These are phyloP conservation scores for Hyphodiscus sp. DNA, from an alignment of 2,329 filamentous ascomycete genomes.

Conservation along the genomic window DNA sequence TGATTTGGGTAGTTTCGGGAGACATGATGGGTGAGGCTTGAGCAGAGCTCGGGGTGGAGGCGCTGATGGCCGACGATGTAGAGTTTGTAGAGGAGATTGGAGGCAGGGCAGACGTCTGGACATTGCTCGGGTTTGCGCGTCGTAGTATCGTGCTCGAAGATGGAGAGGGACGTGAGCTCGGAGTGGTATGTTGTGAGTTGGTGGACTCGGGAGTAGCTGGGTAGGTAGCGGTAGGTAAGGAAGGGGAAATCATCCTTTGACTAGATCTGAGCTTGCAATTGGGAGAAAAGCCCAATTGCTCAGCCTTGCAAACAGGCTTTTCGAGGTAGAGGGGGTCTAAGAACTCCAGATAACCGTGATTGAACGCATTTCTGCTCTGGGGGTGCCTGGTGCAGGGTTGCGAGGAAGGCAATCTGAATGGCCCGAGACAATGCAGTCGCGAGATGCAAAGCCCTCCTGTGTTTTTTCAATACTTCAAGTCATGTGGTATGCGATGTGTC, in stretches of 20 bases:
- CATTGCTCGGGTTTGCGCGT: slow-evolving; percentile 24
- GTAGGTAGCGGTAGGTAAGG: slow-evolving; percentile 10
- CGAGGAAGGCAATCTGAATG: background rate
- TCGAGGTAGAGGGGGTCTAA: slow-evolving; percentile 15
- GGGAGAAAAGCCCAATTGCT: slow-evolving; percentile 18
- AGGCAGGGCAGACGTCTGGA: slow-evolving; percentile 27
- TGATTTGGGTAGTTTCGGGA: slow-evolving; percentile 41
- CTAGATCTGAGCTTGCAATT: slow-evolving; percentile 16
- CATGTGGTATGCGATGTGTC: background rate
- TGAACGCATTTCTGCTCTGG: slow-evolving; percentile 23
- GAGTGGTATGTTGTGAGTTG: slow-evolving; percentile 10
- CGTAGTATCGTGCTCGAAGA: slow-evolving; percentile 13
- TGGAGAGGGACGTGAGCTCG: slow-evolving; percentile 13
- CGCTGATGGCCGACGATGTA: slow-evolving; percentile 49
- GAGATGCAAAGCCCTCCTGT: background rate
- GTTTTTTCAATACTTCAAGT: background rate
- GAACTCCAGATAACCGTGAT: slow-evolving; percentile 17
- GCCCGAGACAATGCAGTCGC: background rate
- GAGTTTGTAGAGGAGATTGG: slow-evolving; percentile 28
- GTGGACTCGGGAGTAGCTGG: slow-evolving; percentile 5
- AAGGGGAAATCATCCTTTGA: slow-evolving; percentile 11
- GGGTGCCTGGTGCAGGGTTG: background rate
- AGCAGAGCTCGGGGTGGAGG: slow-evolving; percentile 46
- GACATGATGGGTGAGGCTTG: slow-evolving; percentile 53
- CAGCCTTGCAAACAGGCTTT: slow-evolving; percentile 13